Evolutionary conservation across 176 grass and related monocot genomes (phyloP), one percentile per base, ranked within the genome.

Genomic region (Aegilops speltoides): DNA sequence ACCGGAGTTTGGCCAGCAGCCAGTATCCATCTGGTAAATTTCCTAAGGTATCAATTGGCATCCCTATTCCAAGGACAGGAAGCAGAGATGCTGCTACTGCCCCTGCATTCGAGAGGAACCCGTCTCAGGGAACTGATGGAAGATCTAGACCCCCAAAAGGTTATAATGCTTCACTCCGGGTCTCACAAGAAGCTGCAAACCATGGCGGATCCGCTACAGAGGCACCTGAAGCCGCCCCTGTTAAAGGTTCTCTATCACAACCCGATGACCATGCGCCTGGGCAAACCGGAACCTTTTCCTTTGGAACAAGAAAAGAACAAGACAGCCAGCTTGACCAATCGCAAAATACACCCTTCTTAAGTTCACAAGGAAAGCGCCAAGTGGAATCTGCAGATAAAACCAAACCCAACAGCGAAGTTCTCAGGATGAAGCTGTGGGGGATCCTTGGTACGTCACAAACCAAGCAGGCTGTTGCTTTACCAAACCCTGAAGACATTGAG

Each of bases 361-460:
- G 73, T 75, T 86, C 88, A 23, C 82, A 94, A 67, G 77, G 59
- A 89, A 79, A 50, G 28, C 22, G 2, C 13, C 24, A 73, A 84
- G 73, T 66, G 77, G 76, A 78, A 65, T 83, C 59, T 23, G 48
- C 83, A 28, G 86, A 81, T 88, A 89, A 90, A 81, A 83, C 17
- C 72, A 91, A 86, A 57, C 70, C 74, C 29, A 90, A 89, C 12
- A 92, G 75, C 40, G 89, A 90, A 45, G 45, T 83, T 17, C 91
- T 96, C 79, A 92, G 85, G 80, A 91, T 90, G 89, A 96, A 94
- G 85, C 37, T 99, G 10, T 91, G 89, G 94, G 94, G 94, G 83
- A 99, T 99, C 84, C 97, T 99, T 90, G 92, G 71, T 77, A n/a
- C 84, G 86, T 90, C 92, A 82, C 88, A 96, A 81, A 95, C 83